Conservation (phyloP, 2,329 filamentous ascomycete genomes). For the Trichoderma lentiforme region DNA sequence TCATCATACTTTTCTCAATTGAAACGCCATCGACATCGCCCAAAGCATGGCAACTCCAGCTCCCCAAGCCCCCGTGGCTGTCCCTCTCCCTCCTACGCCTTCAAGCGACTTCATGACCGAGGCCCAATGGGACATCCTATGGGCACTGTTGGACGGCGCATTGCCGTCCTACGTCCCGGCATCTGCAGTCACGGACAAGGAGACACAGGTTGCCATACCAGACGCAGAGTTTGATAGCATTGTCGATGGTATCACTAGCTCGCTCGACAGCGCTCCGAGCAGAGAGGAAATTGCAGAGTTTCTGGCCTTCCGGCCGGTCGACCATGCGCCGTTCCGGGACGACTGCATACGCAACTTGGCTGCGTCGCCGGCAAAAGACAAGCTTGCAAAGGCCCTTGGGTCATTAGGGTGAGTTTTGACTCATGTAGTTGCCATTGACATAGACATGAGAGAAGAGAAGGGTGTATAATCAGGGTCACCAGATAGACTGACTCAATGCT, state of each 20-base stretch:
- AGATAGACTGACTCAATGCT: not conserved
- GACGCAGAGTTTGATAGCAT: conserved; percentile 49
- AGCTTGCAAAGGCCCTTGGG: conserved; percentile 39
- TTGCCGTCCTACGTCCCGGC: conserved; percentile 56
- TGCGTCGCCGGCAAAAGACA: conserved; percentile 33
- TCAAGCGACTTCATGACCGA: conserved; percentile 40
- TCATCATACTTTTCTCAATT: not conserved
- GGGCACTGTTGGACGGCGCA: conserved; percentile 55
- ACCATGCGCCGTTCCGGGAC: conserved; percentile 51
- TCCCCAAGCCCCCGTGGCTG: conserved; percentile 16
- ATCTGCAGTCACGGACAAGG: conserved; percentile 36
- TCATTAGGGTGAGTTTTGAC: conserved; percentile 43
- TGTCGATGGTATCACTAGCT: conserved; percentile 37
- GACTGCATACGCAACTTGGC: conserved; percentile 45
- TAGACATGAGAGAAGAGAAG: not conserved
- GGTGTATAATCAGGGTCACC: not conserved
- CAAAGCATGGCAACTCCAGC: conserved; percentile 15
- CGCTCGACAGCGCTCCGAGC: conserved; percentile 38
- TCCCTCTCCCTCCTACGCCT: conserved; percentile 28
- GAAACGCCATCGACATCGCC: not conserved
- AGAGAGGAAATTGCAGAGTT: conserved; percentile 49
- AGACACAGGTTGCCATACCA: conserved; percentile 44
- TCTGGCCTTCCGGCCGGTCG: conserved; percentile 49
- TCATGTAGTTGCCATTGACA: not conserved
- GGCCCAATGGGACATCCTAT: conserved; percentile 52